phyloP scores from a whole-genome alignment of 2,329 filamentous ascomycete species.

The Botrytis pseudocinerea region DNA sequence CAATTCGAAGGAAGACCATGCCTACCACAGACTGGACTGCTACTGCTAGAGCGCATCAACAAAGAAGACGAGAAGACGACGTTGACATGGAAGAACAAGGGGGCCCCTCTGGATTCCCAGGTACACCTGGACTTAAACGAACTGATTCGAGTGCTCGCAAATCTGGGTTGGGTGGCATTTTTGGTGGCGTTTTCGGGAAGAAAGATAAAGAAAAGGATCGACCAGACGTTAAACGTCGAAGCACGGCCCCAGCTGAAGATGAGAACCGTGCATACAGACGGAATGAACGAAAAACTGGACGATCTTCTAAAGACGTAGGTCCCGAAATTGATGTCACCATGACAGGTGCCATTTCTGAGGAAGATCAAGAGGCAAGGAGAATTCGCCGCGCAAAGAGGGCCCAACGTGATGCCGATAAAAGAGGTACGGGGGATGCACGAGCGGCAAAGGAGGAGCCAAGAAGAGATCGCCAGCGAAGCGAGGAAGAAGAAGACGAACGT shows the following conservation, averaged over 20 bases:
- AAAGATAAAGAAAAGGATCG: constrained; percentile 41
- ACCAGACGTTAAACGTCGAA: constrained; percentile 51
- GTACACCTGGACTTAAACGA: constrained; percentile 49
- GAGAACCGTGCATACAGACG: constrained; percentile 43
- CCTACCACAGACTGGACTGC: constrained; percentile 39
- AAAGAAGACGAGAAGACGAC: constrained; percentile 65
- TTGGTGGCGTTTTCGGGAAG: constrained; percentile 54
- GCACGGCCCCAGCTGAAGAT: constrained; percentile 53
- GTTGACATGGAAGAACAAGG: constrained; percentile 57
- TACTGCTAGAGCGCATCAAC: constrained; percentile 54
- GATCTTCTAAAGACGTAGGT: constrained; percentile 47
- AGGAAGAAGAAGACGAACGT: constrained; percentile 61
- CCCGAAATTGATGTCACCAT: constrained; percentile 47
- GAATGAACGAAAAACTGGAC: constrained; percentile 43
- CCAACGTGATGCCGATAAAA: constrained; percentile 53
- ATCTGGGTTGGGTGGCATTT: constrained; percentile 58
- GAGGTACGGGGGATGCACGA: constrained; percentile 53
- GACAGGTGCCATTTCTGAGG: constrained; percentile 51
- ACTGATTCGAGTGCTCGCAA: constrained; percentile 64
- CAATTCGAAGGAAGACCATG: constrained; percentile 32
- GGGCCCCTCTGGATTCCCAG: constrained; percentile 46
- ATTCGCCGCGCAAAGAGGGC: constrained; percentile 61
- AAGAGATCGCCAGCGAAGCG: constrained; percentile 55
- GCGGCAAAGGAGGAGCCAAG: constrained; percentile 57
- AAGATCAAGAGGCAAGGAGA: constrained; percentile 61